Conservation (phyloP, 2,329 filamentous ascomycete genomes). For the Furcasterigmium furcatum region DNA sequence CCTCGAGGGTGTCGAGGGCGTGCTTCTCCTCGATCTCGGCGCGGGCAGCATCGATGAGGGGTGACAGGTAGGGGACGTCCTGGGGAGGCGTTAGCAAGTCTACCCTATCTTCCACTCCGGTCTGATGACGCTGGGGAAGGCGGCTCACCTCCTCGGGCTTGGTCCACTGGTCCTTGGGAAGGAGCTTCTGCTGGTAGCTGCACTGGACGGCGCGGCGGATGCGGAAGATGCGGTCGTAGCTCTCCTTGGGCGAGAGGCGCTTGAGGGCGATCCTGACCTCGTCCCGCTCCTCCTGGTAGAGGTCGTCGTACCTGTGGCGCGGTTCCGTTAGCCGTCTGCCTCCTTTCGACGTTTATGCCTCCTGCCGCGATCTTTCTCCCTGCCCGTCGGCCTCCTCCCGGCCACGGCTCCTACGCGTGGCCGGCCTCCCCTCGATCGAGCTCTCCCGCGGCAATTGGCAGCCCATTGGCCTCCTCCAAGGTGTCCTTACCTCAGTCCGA, state of each 20-base stretch:
- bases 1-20: constrained; percentile 46
- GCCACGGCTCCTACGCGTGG: not conserved
- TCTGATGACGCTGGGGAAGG: not conserved
- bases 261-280: constrained; percentile 82
- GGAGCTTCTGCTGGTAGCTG: constrained; percentile 60
- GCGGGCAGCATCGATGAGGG: constrained; percentile 49
- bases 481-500: constrained; percentile 75
- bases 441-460: not conserved
- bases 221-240: constrained; percentile 96
- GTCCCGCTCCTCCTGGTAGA: constrained; percentile 91
- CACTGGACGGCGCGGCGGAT: constrained; percentile 90
- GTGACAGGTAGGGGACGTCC: constrained; percentile 53
- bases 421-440: not conserved
- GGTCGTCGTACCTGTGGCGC: constrained; percentile 75
- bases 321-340: not conserved
- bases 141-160: constrained; percentile 48
- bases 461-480: too few species aligned
- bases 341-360: not conserved
- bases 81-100: constrained; percentile 18
- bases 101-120: not conserved
- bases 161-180: constrained; percentile 60
- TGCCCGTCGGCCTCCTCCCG: not conserved
- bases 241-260: constrained; percentile 84
- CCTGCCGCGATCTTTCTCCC: not conserved
- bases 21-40: constrained; percentile 48